These are phyloP conservation scores for Alternaria incomplexa DNA, from an alignment of 2,329 filamentous ascomycete species.

Conservation along the genomic window DNA sequence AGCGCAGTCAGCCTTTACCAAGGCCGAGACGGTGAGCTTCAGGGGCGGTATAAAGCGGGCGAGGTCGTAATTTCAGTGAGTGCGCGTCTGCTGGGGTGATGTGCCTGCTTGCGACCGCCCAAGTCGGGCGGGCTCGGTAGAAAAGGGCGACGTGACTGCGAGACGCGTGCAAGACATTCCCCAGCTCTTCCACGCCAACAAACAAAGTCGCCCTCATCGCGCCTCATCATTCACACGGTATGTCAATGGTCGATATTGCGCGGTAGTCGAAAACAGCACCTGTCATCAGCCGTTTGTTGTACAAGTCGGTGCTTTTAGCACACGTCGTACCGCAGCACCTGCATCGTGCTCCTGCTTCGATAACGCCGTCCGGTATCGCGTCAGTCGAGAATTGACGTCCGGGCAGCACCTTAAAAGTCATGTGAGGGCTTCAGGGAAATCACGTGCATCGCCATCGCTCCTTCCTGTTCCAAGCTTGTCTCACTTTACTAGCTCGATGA, in stretches of 20 bases:
- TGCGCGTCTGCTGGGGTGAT: constrained; percentile 15
- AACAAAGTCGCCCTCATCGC: not conserved
- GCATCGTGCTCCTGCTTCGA: constrained; percentile 1
- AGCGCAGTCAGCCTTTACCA: constrained; percentile 14
- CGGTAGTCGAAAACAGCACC: not conserved
- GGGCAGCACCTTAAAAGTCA: not conserved
- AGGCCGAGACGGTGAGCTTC: constrained; percentile 9
- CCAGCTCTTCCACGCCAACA: constrained; percentile 1
- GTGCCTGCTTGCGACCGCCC: constrained; percentile 10
- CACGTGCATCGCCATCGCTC: not conserved
- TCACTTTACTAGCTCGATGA: not conserved
- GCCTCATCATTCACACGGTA: not conserved
- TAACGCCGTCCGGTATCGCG: not conserved
- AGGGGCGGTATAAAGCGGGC: constrained; percentile 12
- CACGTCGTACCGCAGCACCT: constrained; percentile 20
- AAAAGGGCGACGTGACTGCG: constrained; percentile 4
- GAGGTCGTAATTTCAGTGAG: constrained; percentile 23
- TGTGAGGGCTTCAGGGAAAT: not conserved
- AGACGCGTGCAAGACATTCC: not conserved
- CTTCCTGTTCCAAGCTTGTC: not conserved
- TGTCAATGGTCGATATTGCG: not conserved
- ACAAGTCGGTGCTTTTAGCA: constrained; percentile 1
- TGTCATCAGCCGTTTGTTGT: constrained; percentile 3
- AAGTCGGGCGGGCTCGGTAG: constrained; percentile 12
- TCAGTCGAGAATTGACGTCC: not conserved